phyloP scores from a whole-genome alignment of 176 grass and related monocot species.

The Microstegium vimineum region DNA sequence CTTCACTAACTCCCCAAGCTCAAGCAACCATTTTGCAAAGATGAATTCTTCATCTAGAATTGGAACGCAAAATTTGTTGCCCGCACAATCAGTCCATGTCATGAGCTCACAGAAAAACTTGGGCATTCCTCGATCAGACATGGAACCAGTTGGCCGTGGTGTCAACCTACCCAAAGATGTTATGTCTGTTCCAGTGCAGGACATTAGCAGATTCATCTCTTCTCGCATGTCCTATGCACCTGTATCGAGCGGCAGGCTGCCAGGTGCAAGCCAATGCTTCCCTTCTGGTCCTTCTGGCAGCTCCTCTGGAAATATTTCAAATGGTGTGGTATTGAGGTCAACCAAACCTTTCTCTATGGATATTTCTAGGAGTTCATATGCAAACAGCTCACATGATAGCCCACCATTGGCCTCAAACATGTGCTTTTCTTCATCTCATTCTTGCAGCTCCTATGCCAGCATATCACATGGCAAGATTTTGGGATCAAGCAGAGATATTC shows the following conservation, averaged over 20 bases:
- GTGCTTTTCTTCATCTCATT: neutral
- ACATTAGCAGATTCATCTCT: neutral
- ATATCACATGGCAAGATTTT: neutral
- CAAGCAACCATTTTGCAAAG: neutral
- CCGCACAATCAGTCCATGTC: slow-evolving; percentile 5
- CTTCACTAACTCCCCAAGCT: neutral
- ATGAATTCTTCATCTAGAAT: slow-evolving; percentile 16
- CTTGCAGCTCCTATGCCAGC: neutral
- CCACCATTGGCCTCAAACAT: neutral
- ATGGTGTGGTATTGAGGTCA: neutral
- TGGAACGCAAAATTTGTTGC: neutral
- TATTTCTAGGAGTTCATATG: neutral
- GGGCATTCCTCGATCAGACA: neutral
- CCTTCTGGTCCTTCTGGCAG: neutral
- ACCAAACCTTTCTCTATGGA: neutral
- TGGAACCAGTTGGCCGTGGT: neutral
- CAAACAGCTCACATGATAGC: neutral
- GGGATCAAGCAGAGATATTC: neutral
- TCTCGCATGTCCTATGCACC: neutral
- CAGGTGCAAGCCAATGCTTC: neutral
- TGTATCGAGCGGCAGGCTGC: neutral
- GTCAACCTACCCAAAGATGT: neutral
- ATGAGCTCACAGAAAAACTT: neutral
- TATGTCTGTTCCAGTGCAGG: neutral
- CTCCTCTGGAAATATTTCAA: neutral